Percentiles rank a stretch among this genome's conserved stretches.
Evolutionary conservation across 73 alveolate genomes (phyloP).

Genomic region (Effrenium voratum): DNA sequence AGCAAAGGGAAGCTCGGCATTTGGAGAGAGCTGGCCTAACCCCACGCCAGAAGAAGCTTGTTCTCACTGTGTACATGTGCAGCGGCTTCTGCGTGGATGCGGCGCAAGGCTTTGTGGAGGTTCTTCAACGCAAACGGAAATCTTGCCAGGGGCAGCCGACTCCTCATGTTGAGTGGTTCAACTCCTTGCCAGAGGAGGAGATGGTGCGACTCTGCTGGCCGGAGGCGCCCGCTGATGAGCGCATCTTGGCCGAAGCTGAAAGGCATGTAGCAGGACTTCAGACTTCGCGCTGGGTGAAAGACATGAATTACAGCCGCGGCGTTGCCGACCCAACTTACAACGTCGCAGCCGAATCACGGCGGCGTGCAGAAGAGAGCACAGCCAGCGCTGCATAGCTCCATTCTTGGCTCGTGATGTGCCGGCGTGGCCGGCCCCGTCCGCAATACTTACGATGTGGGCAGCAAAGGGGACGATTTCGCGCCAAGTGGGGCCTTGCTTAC

Average conservation of each 20-base stretch:
- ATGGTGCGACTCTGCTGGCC: neutral
- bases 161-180: neutral
- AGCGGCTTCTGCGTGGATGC: neutral
- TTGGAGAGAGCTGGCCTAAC: neutral
- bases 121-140: neutral
- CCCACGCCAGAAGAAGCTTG: neutral
- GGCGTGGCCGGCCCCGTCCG: neutral
- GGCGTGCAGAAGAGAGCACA: neutral
- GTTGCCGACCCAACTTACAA: neutral
- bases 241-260: neutral
- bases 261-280: neutral
- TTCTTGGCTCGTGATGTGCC: neutral
- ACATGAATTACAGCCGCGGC: neutral
- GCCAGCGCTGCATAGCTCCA: neutral
- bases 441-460: neutral
- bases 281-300: neutral
- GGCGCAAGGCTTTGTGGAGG: neutral
- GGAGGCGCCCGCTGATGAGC: neutral
- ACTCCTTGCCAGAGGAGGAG: neutral
- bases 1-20: no score
- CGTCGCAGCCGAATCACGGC: neutral
- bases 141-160: neutral
- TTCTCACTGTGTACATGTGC: neutral
- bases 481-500: neutral
- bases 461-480: neutral